Evolutionary conservation across 2,329 filamentous ascomycete genomes (phyloP), one percentile per base, ranked within the genome.

Genomic region (Ceratocystis diversiconidia): DNA sequence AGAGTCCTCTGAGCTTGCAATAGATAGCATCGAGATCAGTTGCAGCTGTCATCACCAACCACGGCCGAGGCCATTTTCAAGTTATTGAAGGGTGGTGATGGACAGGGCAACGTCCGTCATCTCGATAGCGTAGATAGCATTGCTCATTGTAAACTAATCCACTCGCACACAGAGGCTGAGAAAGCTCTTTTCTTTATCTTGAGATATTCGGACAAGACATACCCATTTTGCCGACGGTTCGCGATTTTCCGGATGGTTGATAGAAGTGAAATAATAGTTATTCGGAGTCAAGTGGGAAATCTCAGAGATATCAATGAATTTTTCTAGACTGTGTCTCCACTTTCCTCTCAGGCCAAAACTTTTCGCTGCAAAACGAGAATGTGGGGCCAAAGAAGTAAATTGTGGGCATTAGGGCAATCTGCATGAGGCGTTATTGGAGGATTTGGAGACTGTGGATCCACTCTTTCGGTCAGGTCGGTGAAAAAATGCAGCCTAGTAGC

Each of bases 91-190:
- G 25, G 52, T 57, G 41, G 25, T 8, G 43, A 22, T 44, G 41
- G 17, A 46, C 28, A 55, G 36, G 22, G 22, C 19, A 17, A 30
- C n/a, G 3, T 10, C 10, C 22, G 6, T 15, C 8, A 12, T 63
- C 25, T 48, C 28, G 61, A 44, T 30, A 43, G 61, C 15, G 22
- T 41, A 22, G 6, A 12, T 60, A 63, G 17, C 60, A 62, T 15
- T 32, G 36, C 66, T 41, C 63, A 63, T 67, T 63, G 44, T 43
- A 52, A 62, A 62, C 66, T 69, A 71, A 73, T 74, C 78, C 79
- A 80, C 78, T 80, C 78, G 79, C 79, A 80, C 75, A 80, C 79
- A 74, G 70, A 73, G 75, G 75, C 74, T 75, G 73, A 74, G 69
- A 69, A 71, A 69, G 66, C 62, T 66, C 65, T 66, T 67, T 68